Evolutionary conservation across 495 filamentous ascomycete genomes (phyloP).

Genomic region (Rhypophila decipiens): DNA sequence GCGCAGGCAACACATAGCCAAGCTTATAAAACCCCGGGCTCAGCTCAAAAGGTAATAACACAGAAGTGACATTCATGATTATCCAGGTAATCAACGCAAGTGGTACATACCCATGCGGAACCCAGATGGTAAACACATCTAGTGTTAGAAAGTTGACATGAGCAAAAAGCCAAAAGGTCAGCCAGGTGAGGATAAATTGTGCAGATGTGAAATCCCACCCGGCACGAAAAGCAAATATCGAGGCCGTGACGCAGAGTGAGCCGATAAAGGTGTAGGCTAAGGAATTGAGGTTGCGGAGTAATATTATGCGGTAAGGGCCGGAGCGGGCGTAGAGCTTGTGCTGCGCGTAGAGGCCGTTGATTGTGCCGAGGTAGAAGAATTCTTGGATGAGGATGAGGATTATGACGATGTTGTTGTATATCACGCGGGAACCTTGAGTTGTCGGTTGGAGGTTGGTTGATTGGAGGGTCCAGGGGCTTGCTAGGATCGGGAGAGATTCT

Average conservation of each 20-base stretch:
- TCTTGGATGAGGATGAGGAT: slow-evolving; percentile 45
- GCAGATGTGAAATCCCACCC: slow-evolving; percentile 41
- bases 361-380: slow-evolving; percentile 46
- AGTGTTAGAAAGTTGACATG: slow-evolving; percentile 46
- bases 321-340: slow-evolving; percentile 39
- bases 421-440: slow-evolving; percentile 39
- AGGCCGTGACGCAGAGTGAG: slow-evolving; percentile 37
- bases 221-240: slow-evolving; percentile 46
- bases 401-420: slow-evolving; percentile 49
- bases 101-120: slow-evolving; percentile 36
- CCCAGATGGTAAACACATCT: slow-evolving; percentile 41
- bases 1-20: slow-evolving; percentile 42
- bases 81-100: slow-evolving; percentile 46
- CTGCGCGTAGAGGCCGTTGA: slow-evolving; percentile 34
- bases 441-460: slow-evolving; percentile 41
- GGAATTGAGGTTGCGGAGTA: slow-evolving; percentile 36
- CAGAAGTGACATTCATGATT: slow-evolving; percentile 39
- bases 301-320: slow-evolving; percentile 32
- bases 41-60: slow-evolving; percentile 43
- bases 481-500: slow-evolving; percentile 28
- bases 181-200: slow-evolving; percentile 45
- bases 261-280: slow-evolving; percentile 39
- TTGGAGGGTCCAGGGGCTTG: slow-evolving; percentile 35
- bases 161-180: slow-evolving; percentile 44
- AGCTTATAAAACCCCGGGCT: slow-evolving; percentile 41